A percentile compares a stretch with the other conserved stretches of the same genome.
These are phyloP conservation scores for Mallotus nudiflorus DNA, from an alignment of 345 rosid species.

Conservation along the genomic window DNA sequence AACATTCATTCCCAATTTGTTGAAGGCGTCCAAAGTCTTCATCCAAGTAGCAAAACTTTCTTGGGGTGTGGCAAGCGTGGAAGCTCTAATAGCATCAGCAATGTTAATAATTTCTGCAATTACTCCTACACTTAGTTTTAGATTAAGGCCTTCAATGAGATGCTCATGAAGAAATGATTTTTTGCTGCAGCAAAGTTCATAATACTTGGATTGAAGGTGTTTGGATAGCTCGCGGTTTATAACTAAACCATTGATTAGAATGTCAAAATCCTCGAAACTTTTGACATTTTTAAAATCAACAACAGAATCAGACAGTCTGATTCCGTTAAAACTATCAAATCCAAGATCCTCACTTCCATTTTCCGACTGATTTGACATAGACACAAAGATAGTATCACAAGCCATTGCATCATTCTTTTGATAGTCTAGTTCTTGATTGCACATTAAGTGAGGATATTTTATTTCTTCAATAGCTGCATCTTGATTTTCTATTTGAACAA, in stretches of 20 bases:
- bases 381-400: neutral
- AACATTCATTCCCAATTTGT: slow-evolving; percentile 41
- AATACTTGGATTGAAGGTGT: slow-evolving; percentile 38
- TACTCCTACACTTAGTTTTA: slow-evolving; percentile 31
- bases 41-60: slow-evolving; percentile 31
- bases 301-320: slow-evolving; percentile 28
- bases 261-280: slow-evolving; percentile 36
- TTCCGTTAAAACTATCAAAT: slow-evolving; percentile 25
- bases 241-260: slow-evolving; percentile 36
- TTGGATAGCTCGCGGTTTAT: slow-evolving; percentile 35
- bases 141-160: slow-evolving; percentile 36
- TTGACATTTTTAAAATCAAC: slow-evolving; percentile 37
- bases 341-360: slow-evolving; percentile 24
- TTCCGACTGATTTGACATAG: slow-evolving; percentile 19
- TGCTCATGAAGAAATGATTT: slow-evolving; percentile 39
- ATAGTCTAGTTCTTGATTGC: slow-evolving; percentile 12
- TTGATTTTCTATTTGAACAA: slow-evolving; percentile 17
- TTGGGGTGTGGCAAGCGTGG: slow-evolving; percentile 24
- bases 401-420: neutral
- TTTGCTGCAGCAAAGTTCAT: slow-evolving; percentile 45
- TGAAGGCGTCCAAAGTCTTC: slow-evolving; percentile 35
- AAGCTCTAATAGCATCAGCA: slow-evolving; percentile 46
- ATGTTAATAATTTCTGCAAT: slow-evolving; percentile 30
- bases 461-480: neutral
- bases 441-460: slow-evolving; percentile 13